Percentiles rank a stretch among this genome's conserved stretches.
These are phyloP conservation scores for Rhododendron molle DNA, from an alignment of 148 eudicot genomes.

Conservation along the genomic window DNA sequence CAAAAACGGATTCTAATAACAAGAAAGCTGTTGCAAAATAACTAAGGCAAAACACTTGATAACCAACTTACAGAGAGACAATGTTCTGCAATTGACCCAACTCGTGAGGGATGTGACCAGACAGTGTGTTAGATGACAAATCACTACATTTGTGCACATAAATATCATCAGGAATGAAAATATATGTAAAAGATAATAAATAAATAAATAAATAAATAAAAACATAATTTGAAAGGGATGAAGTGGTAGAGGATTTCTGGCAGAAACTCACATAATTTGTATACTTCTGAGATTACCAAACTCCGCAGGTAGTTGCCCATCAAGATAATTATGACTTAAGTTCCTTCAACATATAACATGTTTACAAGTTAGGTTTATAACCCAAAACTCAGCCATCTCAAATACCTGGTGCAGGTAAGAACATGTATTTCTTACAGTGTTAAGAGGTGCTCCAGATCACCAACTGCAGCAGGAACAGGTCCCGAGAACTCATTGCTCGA, in stretches of 20 bases:
- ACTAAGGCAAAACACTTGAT: neutral
- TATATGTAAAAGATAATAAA: neutral
- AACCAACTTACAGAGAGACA: conserved; percentile 39
- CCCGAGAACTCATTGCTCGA: conserved; percentile 58
- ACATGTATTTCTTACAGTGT: conserved; percentile 37
- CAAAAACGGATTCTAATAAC: neutral
- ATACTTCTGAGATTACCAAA: conserved; percentile 58
- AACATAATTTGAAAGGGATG: neutral
- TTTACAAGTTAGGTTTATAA: neutral
- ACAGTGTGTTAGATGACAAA: conserved; percentile 46
- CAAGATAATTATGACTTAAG: conserved; percentile 46
- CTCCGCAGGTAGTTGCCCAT: conserved; percentile 46
- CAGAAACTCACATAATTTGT: conserved; percentile 40
- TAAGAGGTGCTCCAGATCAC: conserved; percentile 73
- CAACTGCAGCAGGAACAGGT: conserved; percentile 53
- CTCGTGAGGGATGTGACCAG: conserved; percentile 48
- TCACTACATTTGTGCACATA: conserved; percentile 30
- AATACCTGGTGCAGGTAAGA: neutral
- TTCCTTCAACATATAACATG: conserved; percentile 27
- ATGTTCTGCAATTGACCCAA: conserved; percentile 62
- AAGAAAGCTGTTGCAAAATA: neutral
- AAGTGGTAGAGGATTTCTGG: neutral
- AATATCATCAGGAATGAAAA: neutral
- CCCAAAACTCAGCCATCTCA: neutral
- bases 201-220: neutral